Percentiles rank a stretch among this genome's conserved stretches.
phyloP scores from a whole-genome alignment of 2,329 filamentous ascomycete genomes.

The Fusarium lyarnte region DNA sequence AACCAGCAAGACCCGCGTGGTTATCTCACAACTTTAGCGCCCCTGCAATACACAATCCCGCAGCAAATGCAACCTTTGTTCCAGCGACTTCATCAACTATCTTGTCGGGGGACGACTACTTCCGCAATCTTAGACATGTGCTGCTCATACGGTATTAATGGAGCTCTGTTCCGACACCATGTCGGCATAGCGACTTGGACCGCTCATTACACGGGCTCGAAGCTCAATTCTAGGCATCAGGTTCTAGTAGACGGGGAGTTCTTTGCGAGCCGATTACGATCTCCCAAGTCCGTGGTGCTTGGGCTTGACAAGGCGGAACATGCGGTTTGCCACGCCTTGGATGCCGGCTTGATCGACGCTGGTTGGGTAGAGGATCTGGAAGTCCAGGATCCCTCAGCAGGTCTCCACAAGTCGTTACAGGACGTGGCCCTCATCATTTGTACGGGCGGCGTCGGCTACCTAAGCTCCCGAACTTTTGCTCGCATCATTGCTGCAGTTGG shows the following conservation, averaged over 20 bases:
- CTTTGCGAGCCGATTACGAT: background rate
- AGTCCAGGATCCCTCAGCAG: rapidly evolving
- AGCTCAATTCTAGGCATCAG: background rate
- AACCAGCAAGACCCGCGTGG: background rate
- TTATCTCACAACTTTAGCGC: background rate
- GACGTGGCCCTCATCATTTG: background rate
- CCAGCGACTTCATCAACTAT: background rate
- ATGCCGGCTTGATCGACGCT: rapidly evolving
- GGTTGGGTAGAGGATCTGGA: background rate
- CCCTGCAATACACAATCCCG: background rate
- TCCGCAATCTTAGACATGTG: background rate
- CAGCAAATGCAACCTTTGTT: background rate
- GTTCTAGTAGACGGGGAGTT: background rate
- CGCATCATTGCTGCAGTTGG: background rate
- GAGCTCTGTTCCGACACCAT: background rate
- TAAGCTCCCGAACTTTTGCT: background rate
- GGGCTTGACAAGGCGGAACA: background rate
- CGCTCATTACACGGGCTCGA: background rate
- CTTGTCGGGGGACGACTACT: rapidly evolving
- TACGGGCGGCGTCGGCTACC: background rate
- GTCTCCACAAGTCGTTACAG: rapidly evolving
- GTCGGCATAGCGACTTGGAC: background rate
- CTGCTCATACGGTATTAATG: background rate
- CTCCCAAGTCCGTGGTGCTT: background rate
- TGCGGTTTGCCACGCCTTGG: background rate